phyloP scores from a whole-genome alignment of 2,329 filamentous ascomycete genomes.

The Plenodomus tracheiphilus region DNA sequence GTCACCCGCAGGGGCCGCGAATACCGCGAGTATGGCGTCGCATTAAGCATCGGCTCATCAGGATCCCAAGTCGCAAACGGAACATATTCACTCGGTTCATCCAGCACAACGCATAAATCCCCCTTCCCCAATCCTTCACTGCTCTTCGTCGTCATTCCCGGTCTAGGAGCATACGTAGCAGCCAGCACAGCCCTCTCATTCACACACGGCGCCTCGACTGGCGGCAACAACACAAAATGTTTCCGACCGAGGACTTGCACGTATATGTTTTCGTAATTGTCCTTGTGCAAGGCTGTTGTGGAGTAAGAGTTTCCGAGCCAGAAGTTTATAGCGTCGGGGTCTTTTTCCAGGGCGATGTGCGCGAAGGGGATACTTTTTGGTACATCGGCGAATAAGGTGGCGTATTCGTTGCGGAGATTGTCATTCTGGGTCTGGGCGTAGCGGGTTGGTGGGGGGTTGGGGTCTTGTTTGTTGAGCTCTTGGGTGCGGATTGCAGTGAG shows the following conservation, averaged over 20 bases:
- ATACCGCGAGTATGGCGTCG: slow-evolving; percentile 63
- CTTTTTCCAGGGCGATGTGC: slow-evolving; percentile 66
- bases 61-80: slow-evolving; percentile 79
- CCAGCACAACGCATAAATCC: slow-evolving; percentile 36
- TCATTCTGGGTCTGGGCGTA: slow-evolving; percentile 86
- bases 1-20: slow-evolving; percentile 68
- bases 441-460: slow-evolving; percentile 16
- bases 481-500: slow-evolving; percentile 64
- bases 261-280: slow-evolving; percentile 86
- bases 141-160: slow-evolving; percentile 14
- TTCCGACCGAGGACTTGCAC: slow-evolving; percentile 74
- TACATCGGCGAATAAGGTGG: slow-evolving; percentile 63
- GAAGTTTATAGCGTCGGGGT: slow-evolving; percentile 77
- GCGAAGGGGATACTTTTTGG: slow-evolving; percentile 71
- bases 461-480: slow-evolving; percentile 26
- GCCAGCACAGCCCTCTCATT: slow-evolving; percentile 62
- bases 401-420: slow-evolving; percentile 76
- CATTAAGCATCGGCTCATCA: slow-evolving; percentile 51
- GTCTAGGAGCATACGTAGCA: slow-evolving; percentile 58
- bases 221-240: slow-evolving; percentile 75
- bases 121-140: not conserved
- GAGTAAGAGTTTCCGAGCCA: slow-evolving; percentile 76
- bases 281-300: slow-evolving; percentile 74
- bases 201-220: slow-evolving; percentile 69
- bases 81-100: slow-evolving; percentile 51